These are phyloP conservation scores for Colletotrichum godetiae DNA, from an alignment of 2,329 filamentous ascomycete genomes.

Conservation along the genomic window DNA sequence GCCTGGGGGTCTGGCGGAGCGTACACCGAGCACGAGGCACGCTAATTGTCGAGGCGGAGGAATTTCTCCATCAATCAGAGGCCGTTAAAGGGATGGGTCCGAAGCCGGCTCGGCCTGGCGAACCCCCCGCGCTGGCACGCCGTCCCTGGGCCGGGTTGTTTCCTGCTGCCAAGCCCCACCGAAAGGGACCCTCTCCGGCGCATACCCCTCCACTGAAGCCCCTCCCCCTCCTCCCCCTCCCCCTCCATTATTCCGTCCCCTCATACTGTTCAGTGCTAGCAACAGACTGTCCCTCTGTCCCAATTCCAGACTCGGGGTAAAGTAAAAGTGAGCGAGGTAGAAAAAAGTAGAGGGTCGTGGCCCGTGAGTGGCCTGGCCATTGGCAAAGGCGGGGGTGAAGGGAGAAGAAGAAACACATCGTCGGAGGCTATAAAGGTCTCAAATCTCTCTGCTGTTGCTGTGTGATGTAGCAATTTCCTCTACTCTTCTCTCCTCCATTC, in stretches of 20 bases:
- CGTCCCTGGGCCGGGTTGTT: conserved; percentile 20
- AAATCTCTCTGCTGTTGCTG: neutral
- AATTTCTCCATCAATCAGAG: conserved; percentile 48
- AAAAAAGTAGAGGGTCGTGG: conserved; percentile 18
- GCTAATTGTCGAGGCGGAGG: conserved; percentile 6
- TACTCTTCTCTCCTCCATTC: neutral
- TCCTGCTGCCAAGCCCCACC: conserved; percentile 28
- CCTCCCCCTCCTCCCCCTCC: conserved; percentile 1
- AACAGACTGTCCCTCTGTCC: conserved; percentile 12
- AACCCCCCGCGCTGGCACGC: conserved; percentile 23
- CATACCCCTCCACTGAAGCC: conserved; percentile 22
- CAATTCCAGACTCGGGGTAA: conserved; percentile 26
- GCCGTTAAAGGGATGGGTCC: conserved; percentile 5
- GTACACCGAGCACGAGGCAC: conserved; percentile 14
- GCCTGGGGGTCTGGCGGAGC: neutral
- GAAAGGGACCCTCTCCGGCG: conserved; percentile 24
- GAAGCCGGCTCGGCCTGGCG: conserved; percentile 20
- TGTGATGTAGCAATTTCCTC: neutral
- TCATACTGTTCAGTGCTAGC: neutral
- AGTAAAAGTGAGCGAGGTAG: conserved; percentile 5
- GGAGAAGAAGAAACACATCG: conserved; percentile 2
- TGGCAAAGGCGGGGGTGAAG: conserved; percentile 1
- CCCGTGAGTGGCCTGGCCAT: conserved; percentile 14
- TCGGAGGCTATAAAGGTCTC: conserved; percentile 26
- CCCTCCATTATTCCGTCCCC: conserved; percentile 14